These are phyloP conservation scores for Butyriboletus appendiculatus DNA, from an alignment of 1,284 basidiomycete genomes.

Conservation along the genomic window DNA sequence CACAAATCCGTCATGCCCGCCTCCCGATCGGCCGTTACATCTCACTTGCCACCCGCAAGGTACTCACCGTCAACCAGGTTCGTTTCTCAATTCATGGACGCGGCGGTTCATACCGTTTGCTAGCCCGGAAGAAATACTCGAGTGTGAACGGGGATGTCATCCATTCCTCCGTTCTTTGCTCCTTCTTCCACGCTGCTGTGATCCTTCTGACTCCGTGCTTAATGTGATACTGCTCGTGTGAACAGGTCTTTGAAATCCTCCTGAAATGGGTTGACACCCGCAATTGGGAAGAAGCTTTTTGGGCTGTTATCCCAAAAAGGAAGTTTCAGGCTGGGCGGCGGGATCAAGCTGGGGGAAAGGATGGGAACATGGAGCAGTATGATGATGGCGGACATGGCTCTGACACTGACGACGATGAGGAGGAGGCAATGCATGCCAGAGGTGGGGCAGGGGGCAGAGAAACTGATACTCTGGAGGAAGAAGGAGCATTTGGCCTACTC, in stretches of 20 bases:
- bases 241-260: conserved; percentile 84
- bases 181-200: background rate
- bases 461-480: background rate
- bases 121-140: background rate
- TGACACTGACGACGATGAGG: background rate
- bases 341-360: background rate
- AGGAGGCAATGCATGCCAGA: background rate
- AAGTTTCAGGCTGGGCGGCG: conserved; percentile 57
- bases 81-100: conserved; percentile 12
- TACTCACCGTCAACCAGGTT: conserved; percentile 94
- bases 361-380: background rate
- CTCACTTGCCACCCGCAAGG: conserved; percentile 86
- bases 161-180: background rate
- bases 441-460: background rate
- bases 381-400: background rate
- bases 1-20: conserved; percentile 82
- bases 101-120: background rate
- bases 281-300: conserved; percentile 84
- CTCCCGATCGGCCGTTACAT: conserved; percentile 93
- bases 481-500: too few species aligned
- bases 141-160: background rate
- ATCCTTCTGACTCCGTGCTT: conserved; percentile 3
- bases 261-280: conserved; percentile 83
- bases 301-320: conserved; percentile 84
- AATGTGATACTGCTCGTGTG: conserved; percentile 18